Base-by-base conservation (phyloP, 768 basidiomycete genomes). In the Panus rudis region DNA sequence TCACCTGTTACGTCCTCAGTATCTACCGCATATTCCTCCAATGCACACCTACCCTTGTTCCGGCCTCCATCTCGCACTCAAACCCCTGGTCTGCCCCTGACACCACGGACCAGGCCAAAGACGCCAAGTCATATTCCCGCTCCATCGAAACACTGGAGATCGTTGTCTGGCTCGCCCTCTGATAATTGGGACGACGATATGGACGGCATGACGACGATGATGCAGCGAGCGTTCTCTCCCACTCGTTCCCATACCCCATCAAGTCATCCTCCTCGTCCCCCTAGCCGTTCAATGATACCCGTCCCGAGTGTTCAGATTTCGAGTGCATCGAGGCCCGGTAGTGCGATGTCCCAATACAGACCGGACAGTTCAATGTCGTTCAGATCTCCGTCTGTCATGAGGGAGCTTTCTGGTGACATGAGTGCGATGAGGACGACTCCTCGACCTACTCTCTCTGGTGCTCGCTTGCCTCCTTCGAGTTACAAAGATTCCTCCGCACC, bases 241-340 rank as follows among this genome's bases (percentile, higher is more conserved):
- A 67, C 45, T 20, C 62, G 66, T 37, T 51, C 68, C 16, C 57
- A 62, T 32, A 67, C 72, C 17, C 73, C 76, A 2, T 62, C 62
- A 21, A 59, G 67, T 56, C 37, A 64, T 23, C 81, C 79, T 22
- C 74, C 79, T 10, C 73, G 87, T 25, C 87, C 87, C 22, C 85
- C 87, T 2, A 88, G 87, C 54, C 75, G 84, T 42, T 91, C 89
- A 4, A 83, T 78, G 77, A 88, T 91, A 43, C 87, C 87, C 17
- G 72, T 88, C 20, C 87, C 88, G 6, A 80, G 73, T 49, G 67
- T 89, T 3, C 81, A 84, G 42, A 63, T 86, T 30, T 77, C 77
- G 2, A 75, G 79, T 4, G 75, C 79, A 7, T 87, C 85, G 16
- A 72, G 86, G 25, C 82, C 87, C 1, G 72, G 73, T 1, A 79